A percentile compares a stretch with the other conserved stretches of the same genome.
Evolutionary conservation across 2,329 filamentous ascomycete genomes (phyloP).

Genomic region (Ophiocordyceps camponoti-floridani): DNA sequence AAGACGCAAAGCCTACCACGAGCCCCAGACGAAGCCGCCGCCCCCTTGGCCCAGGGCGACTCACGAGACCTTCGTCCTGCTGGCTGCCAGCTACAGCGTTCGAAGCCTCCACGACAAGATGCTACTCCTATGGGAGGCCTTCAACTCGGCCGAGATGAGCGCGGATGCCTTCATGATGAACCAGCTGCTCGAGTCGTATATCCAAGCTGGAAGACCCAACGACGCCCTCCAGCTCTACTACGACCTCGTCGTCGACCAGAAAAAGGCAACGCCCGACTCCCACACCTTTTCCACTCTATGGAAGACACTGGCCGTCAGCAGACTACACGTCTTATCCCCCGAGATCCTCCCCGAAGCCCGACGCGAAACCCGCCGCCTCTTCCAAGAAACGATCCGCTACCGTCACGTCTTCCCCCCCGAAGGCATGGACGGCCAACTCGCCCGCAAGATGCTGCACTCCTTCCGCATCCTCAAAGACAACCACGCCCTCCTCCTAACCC

Average conservation of each 20-base stretch:
- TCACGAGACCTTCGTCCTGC: constrained; percentile 60
- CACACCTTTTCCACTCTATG: constrained; percentile 54
- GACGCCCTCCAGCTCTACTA: constrained; percentile 38
- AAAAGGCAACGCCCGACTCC: constrained; percentile 37
- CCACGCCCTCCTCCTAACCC: constrained; percentile 26
- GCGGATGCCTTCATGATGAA: constrained; percentile 65
- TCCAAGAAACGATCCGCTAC: constrained; percentile 30
- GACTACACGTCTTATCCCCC: constrained; percentile 17
- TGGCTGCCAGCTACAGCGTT: constrained; percentile 54
- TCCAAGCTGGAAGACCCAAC: constrained; percentile 36
- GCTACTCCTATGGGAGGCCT: constrained; percentile 41
- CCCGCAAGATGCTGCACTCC: constrained; percentile 29
- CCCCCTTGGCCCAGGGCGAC: constrained; percentile 37
- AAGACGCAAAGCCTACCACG: background rate
- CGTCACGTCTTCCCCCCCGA: constrained; percentile 23
- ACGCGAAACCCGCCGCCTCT: constrained; percentile 20
- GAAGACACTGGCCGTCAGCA: constrained; percentile 36
- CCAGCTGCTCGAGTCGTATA: constrained; percentile 51
- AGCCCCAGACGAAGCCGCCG: background rate
- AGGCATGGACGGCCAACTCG: constrained; percentile 26
- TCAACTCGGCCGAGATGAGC: constrained; percentile 43
- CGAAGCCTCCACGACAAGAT: constrained; percentile 40
- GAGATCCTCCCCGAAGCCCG: constrained; percentile 13
- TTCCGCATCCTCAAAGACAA: constrained; percentile 27
- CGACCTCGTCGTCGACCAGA: constrained; percentile 28